Conservation (phyloP, 345 rosid genomes). For the Eutrema japonicum region DNA sequence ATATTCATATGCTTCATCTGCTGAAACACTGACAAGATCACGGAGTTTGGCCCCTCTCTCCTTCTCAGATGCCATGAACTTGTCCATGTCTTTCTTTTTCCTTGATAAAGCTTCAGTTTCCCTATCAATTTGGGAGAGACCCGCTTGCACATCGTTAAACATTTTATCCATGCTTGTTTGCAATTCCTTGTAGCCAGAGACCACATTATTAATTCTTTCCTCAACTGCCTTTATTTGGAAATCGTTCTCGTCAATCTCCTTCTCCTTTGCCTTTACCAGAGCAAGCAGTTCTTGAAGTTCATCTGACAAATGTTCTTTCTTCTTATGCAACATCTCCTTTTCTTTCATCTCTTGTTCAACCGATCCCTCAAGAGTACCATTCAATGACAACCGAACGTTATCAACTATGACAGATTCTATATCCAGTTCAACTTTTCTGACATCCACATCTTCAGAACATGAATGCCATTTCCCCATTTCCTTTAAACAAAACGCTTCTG, state of each 20-base stretch:
- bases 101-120: constrained; percentile 55
- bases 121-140: constrained; percentile 51
- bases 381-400: constrained; percentile 55
- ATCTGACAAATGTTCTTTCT: constrained; percentile 53
- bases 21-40: constrained; percentile 62
- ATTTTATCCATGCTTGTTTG: constrained; percentile 57
- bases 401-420: constrained; percentile 62
- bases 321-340: constrained; percentile 54
- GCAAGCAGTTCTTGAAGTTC: constrained; percentile 73
- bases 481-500: constrained; percentile 49
- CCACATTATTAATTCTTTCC: constrained; percentile 55
- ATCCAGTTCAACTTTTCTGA: constrained; percentile 65
- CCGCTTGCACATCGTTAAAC: constrained; percentile 51
- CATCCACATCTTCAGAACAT: constrained; percentile 63
- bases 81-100: constrained; percentile 65
- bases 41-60: constrained; percentile 61
- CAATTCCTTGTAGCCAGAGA: constrained; percentile 63
- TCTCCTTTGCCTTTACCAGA: constrained; percentile 69
- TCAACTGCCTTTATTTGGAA: constrained; percentile 60
- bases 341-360: constrained; percentile 62
- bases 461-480: constrained; percentile 68
- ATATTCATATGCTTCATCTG: constrained; percentile 69
- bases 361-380: constrained; percentile 55
- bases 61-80: constrained; percentile 53
- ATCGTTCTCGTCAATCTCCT: constrained; percentile 68